Conservation (phyloP, 257 asterid genomes). For the Salvia miltiorrhiza region DNA sequence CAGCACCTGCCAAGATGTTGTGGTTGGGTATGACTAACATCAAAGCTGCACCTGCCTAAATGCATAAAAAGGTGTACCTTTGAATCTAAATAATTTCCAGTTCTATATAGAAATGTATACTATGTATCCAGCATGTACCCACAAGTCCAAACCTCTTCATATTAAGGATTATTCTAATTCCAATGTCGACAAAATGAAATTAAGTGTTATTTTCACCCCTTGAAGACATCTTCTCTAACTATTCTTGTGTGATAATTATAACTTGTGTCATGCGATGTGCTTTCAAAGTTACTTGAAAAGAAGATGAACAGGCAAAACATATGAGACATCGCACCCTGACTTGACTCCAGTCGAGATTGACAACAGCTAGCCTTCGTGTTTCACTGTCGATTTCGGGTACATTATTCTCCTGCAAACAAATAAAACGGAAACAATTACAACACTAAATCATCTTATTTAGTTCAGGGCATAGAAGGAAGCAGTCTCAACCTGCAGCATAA, state of each 20-base stretch:
- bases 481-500: conserved; percentile 33
- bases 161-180: neutral
- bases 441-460: neutral
- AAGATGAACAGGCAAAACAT: neutral
- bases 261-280: neutral
- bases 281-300: neutral
- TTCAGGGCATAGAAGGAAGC: neutral
- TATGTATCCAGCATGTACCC: neutral
- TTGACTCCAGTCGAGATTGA: conserved; percentile 88
- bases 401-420: conserved; percentile 50
- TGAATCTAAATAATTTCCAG: neutral
- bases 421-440: neutral
- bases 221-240: neutral
- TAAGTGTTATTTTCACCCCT: neutral
- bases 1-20: too few relatives aligned
- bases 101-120: neutral
- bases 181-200: neutral
- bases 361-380: conserved; percentile 77
- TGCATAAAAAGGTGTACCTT: neutral
- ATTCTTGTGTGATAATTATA: neutral
- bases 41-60: neutral
- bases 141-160: too few relatives aligned
- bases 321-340: conserved; percentile 56
- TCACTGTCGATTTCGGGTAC: conserved; percentile 80
- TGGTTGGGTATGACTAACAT: too few relatives aligned